A percentile compares a stretch with the other conserved stretches of the same genome.
Evolutionary conservation across 2,329 filamentous ascomycete genomes (phyloP).

Genomic region (Colletotrichum tropicale): DNA sequence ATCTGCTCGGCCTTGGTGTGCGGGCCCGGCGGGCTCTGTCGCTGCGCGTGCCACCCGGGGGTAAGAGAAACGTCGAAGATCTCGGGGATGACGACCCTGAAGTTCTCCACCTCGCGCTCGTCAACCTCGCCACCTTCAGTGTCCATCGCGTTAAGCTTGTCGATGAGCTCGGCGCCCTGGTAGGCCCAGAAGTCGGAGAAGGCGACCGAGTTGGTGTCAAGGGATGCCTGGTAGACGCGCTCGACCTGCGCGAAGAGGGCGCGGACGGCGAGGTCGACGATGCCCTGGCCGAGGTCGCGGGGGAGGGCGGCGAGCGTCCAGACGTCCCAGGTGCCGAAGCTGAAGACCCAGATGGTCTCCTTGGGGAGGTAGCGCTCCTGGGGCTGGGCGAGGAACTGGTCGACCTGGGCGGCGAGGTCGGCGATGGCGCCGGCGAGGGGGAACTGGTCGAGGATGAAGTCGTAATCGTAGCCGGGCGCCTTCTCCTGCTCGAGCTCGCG

Average conservation of each 20-base stretch:
- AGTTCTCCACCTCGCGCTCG: constrained; percentile 38
- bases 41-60: constrained; percentile 54
- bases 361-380: constrained; percentile 35
- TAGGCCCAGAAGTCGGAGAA: constrained; percentile 48
- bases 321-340: constrained; percentile 59
- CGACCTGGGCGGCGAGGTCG: constrained; percentile 50
- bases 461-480: constrained; percentile 46
- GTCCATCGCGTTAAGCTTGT: not conserved
- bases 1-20: constrained; percentile 56
- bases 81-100: constrained; percentile 56
- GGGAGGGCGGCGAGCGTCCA: constrained; percentile 57
- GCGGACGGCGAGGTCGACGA: constrained; percentile 39
- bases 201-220: constrained; percentile 45
- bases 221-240: constrained; percentile 47
- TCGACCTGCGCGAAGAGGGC: constrained; percentile 52
- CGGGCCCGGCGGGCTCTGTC: constrained; percentile 45
- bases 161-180: constrained; percentile 24
- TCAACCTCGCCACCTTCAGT: not conserved
- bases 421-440: constrained; percentile 40
- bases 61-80: constrained; percentile 59
- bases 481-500: constrained; percentile 31
- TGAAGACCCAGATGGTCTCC: constrained; percentile 59
- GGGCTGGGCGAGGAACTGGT: constrained; percentile 47
- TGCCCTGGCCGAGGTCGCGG: constrained; percentile 35
- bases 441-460: constrained; percentile 46